Evolutionary conservation across 2,329 filamentous ascomycete genomes (phyloP).

Genomic region (Aureobasidium sp.): DNA sequence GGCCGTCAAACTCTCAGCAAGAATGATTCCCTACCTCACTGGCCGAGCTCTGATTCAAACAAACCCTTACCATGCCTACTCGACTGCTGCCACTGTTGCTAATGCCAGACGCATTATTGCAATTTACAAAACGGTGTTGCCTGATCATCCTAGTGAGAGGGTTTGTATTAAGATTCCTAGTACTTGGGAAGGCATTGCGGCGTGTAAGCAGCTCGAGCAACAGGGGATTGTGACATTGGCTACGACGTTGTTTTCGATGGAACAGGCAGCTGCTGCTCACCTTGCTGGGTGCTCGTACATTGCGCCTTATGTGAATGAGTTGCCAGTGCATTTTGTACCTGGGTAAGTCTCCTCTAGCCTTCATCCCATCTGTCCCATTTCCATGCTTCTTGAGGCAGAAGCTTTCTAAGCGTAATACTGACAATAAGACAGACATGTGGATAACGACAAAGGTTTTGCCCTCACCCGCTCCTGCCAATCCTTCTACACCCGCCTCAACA

Average conservation of each 20-base stretch:
- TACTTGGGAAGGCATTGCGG: constrained; percentile 57
- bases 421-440: constrained; percentile 36
- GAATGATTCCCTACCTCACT: constrained; percentile 14
- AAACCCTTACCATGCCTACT: constrained; percentile 17
- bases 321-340: constrained; percentile 47
- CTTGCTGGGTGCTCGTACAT: constrained; percentile 55
- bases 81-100: constrained; percentile 7
- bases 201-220: constrained; percentile 48
- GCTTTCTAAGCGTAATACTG: background rate
- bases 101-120: constrained; percentile 16
- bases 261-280: constrained; percentile 52
- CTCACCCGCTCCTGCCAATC: constrained; percentile 47
- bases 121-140: constrained; percentile 6
- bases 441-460: constrained; percentile 43
- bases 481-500: constrained; percentile 41
- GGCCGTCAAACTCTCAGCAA: constrained; percentile 12
- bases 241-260: constrained; percentile 56
- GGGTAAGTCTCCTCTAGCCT: constrained; percentile 9
- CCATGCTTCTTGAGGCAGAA: too few species aligned
- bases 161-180: constrained; percentile 58
- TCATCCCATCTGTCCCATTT: background rate
- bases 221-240: constrained; percentile 53
- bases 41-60: constrained; percentile 17
- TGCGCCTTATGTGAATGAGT: constrained; percentile 58
- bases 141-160: constrained; percentile 24